Conservation (phyloP, 139 green algal species). For the Picochlorum sp. region DNA sequence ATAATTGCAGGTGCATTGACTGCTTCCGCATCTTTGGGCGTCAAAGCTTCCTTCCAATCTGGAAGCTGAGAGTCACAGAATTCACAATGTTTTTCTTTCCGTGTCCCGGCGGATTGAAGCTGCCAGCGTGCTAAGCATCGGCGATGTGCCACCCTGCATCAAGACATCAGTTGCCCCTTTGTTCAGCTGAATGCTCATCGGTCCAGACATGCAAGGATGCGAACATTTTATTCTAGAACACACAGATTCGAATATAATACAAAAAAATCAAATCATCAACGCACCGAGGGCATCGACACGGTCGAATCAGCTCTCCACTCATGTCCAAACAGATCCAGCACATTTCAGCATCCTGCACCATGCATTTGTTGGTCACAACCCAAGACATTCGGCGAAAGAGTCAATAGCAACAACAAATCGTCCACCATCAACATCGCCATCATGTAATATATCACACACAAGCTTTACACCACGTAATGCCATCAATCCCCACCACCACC, state of each 20-base stretch:
- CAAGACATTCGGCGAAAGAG: not conserved
- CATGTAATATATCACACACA: too few relatives aligned
- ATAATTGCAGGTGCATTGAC: constrained; percentile 64
- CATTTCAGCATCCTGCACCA: constrained; percentile 16
- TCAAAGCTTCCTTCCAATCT: constrained; percentile 66
- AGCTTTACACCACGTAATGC: too few relatives aligned
- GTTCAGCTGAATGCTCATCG: too few relatives aligned
- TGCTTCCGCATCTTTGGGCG: constrained; percentile 27
- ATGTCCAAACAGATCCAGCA: constrained; percentile 80
- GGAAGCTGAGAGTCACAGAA: constrained; percentile 68
- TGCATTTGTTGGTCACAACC: not conserved
- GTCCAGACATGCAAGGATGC: too few relatives aligned
- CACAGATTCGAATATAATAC: not conserved
- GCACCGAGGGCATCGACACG: constrained; percentile 59
- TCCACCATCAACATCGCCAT: too few relatives aligned
- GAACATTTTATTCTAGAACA: too few relatives aligned
- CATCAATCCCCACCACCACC: too few relatives aligned
- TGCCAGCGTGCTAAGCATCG: constrained; percentile 71
- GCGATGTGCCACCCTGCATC: constrained; percentile 36
- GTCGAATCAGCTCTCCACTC: constrained; percentile 25
- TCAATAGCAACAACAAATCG: too few relatives aligned
- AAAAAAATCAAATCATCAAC: not conserved
- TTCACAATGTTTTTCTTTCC: constrained; percentile 75
- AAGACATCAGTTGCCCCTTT: too few relatives aligned
- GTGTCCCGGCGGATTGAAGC: constrained; percentile 68